Evolutionary conservation across 2,329 filamentous ascomycete genomes (phyloP).

Genomic region (Paecilomyces niveus): DNA sequence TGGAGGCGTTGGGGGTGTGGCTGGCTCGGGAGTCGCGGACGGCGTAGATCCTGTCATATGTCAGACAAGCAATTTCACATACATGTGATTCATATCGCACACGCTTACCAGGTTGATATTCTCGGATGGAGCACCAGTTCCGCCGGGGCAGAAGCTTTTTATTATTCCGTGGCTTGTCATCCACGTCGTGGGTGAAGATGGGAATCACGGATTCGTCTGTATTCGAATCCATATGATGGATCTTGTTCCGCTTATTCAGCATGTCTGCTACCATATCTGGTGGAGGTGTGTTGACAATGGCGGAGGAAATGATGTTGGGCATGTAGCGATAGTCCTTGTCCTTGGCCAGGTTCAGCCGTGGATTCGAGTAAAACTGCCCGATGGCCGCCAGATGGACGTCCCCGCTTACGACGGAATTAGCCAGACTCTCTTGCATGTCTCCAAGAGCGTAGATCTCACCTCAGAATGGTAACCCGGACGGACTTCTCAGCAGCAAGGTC

Average conservation of each 20-base stretch:
- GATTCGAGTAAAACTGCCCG: slow-evolving; percentile 91
- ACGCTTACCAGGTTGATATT: slow-evolving; percentile 64
- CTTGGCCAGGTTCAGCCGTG: slow-evolving; percentile 73
- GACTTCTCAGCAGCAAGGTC: slow-evolving; percentile 90
- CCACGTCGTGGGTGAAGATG: slow-evolving; percentile 81
- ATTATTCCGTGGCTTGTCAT: slow-evolving; percentile 85
- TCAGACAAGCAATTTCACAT: background rate
- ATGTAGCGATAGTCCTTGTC: slow-evolving; percentile 94
- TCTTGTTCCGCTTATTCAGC: slow-evolving; percentile 84
- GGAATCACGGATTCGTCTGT: slow-evolving; percentile 97
- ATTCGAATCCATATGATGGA: slow-evolving; percentile 57
- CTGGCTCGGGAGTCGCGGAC: slow-evolving; percentile 50
- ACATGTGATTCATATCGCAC: background rate
- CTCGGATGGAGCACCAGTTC: slow-evolving; percentile 91
- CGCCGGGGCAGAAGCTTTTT: slow-evolving; percentile 79
- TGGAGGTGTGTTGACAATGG: slow-evolving; percentile 87
- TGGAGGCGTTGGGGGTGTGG: slow-evolving; percentile 33
- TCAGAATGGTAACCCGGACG: slow-evolving; percentile 81
- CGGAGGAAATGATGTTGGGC: slow-evolving; percentile 89
- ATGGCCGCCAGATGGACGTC: slow-evolving; percentile 90
- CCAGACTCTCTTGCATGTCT: background rate
- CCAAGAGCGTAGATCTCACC: slow-evolving; percentile 34
- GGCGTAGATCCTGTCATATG: slow-evolving; percentile 66
- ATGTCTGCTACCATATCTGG: slow-evolving; percentile 83
- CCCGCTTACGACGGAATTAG: slow-evolving; percentile 48